Evolutionary conservation across 148 eudicot genomes (phyloP).

Genomic region (Dianthus caryophyllus): DNA sequence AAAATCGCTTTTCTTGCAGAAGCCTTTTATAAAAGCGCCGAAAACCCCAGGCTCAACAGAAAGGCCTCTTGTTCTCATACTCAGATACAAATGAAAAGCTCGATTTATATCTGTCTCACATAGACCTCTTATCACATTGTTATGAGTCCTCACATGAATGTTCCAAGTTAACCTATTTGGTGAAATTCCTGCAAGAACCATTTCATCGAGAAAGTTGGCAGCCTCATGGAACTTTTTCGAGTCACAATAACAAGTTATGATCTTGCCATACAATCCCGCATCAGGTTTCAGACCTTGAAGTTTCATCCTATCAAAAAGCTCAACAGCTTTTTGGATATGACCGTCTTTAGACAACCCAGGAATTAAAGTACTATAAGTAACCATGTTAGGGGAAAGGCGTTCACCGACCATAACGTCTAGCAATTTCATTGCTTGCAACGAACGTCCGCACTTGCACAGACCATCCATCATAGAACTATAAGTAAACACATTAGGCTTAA

Average conservation of each 20-base stretch:
- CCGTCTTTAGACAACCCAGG: slow-evolving; percentile 80
- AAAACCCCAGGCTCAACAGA: slow-evolving; percentile 65
- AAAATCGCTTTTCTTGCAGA: slow-evolving; percentile 60
- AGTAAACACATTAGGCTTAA: slow-evolving; percentile 81
- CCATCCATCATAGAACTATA: slow-evolving; percentile 83
- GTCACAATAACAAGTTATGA: slow-evolving; percentile 56
- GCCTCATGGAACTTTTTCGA: slow-evolving; percentile 61
- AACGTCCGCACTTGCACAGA: slow-evolving; percentile 62
- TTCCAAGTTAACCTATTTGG: slow-evolving; percentile 83
- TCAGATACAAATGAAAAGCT: slow-evolving; percentile 61
- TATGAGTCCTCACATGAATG: slow-evolving; percentile 62
- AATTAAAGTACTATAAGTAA: slow-evolving; percentile 78
- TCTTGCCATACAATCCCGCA: slow-evolving; percentile 69
- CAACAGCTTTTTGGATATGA: slow-evolving; percentile 49
- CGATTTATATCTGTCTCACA: slow-evolving; percentile 47
- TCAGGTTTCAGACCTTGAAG: slow-evolving; percentile 88
- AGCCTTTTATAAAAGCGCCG: slow-evolving; percentile 41
- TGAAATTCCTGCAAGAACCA: slow-evolving; percentile 71
- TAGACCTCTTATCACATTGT: slow-evolving; percentile 66
- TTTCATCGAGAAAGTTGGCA: slow-evolving; percentile 86
- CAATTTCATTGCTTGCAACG: slow-evolving; percentile 51
- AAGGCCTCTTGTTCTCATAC: slow-evolving; percentile 76
- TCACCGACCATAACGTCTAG: slow-evolving; percentile 52
- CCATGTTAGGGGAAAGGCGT: slow-evolving; percentile 57
- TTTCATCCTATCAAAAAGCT: slow-evolving; percentile 84